Conservation (phyloP, 768 basidiomycete species). For the Gelatoporia subvermispora region DNA sequence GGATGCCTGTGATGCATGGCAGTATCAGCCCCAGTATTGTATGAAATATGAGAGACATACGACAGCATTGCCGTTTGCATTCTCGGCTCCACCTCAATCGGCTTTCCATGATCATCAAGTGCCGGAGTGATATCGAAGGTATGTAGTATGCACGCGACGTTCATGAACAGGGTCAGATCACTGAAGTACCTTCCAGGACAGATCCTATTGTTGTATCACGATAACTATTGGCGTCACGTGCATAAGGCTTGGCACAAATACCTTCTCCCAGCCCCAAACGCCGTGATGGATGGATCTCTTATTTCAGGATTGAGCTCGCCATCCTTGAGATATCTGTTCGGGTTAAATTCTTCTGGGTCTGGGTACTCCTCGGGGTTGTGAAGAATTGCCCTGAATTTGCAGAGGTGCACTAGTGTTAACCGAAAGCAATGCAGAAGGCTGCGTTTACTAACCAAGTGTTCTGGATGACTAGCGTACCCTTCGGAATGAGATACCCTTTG, state of each 20-base stretch:
- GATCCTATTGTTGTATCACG: too few species aligned
- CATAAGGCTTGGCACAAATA: not conserved
- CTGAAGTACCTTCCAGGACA: constrained; percentile 53
- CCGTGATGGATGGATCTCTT: not conserved
- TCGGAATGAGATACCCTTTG: constrained; percentile 14
- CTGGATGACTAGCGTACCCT: constrained; percentile 12
- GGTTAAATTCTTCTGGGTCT: constrained; percentile 15
- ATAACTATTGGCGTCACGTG: too few species aligned
- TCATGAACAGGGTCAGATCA: constrained; percentile 39
- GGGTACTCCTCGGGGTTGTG: constrained; percentile 14
- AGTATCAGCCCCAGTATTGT: not conserved
- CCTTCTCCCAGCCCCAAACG: constrained; percentile 13
- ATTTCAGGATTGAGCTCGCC: not conserved
- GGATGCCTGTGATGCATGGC: not conserved
- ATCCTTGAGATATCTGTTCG: constrained; percentile 14
- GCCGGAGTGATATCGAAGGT: constrained; percentile 40
- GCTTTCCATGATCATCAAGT: constrained; percentile 34
- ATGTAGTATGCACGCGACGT: constrained; percentile 39
- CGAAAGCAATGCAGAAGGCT: not conserved
- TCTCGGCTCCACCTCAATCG: constrained; percentile 30
- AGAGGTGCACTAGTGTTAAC: not conserved
- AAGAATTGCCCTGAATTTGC: constrained; percentile 14
- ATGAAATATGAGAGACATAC: constrained; percentile 18
- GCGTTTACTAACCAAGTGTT: constrained; percentile 16
- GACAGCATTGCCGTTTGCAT: constrained; percentile 40